Conservation (phyloP, 192 early-diverging fungal genomes). For the Funneliformis mosseae region DNA sequence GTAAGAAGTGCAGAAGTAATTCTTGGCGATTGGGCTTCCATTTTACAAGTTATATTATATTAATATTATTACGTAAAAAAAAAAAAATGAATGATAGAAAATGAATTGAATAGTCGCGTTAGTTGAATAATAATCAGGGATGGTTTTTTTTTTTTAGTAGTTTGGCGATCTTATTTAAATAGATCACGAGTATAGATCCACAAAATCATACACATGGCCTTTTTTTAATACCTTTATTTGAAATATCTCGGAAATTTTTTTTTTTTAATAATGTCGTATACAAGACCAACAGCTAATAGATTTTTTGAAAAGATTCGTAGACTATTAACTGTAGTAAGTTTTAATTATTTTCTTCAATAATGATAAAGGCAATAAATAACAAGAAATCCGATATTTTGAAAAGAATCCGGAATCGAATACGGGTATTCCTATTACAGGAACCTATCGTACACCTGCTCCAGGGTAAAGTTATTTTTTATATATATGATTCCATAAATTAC, state of each 20-base stretch:
- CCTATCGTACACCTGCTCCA: constrained; percentile 31
- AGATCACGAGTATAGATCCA: too few species aligned
- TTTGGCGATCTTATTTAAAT: neutral
- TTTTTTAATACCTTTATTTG: too few species aligned
- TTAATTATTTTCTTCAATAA: neutral
- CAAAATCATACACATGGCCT: too few species aligned
- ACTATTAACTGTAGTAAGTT: neutral
- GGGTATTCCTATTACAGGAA: constrained; percentile 22
- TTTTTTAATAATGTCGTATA: neutral
- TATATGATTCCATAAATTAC: neutral
- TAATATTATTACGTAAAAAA: neutral
- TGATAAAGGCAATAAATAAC: neutral
- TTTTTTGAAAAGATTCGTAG: neutral
- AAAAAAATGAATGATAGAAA: too few species aligned
- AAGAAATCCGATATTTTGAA: neutral
- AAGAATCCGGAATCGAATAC: constrained; percentile 30
- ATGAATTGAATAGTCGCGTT: neutral
- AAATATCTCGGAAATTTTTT: too few species aligned
- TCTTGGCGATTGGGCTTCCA: constrained; percentile 6
- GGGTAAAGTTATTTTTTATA: neutral
- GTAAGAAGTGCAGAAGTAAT: constrained; percentile 7
- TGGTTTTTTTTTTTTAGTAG: neutral
- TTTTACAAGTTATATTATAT: neutral
- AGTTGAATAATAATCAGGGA: too few species aligned
- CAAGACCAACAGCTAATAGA: neutral